Evolutionary conservation across 176 grass and related monocot genomes (phyloP).

Genomic region (Elaeis guineensis): DNA sequence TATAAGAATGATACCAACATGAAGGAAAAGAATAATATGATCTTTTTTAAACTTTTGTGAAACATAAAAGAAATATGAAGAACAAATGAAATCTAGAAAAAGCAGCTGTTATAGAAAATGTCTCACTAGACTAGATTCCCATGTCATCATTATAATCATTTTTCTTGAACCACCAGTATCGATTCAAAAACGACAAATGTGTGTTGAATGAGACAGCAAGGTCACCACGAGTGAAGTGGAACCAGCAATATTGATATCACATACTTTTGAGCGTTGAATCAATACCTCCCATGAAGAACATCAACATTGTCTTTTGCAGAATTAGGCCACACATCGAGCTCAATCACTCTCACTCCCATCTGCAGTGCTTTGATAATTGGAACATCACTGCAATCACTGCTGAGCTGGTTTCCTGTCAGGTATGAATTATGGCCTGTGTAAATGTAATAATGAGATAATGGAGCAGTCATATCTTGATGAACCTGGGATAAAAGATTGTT

Average conservation of each 20-base stretch:
- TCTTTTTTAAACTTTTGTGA: too few species aligned
- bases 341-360: conserved; percentile 80
- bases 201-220: too few species aligned
- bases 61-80: too few species aligned
- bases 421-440: conserved; percentile 96
- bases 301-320: conserved; percentile 54
- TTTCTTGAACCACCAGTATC: too few species aligned
- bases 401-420: conserved; percentile 84
- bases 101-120: too few species aligned
- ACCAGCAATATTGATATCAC: background rate
- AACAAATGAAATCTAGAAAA: too few species aligned
- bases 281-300: conserved; percentile 78
- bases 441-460: conserved; percentile 76
- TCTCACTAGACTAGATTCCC: too few species aligned
- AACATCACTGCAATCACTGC: conserved; percentile 78
- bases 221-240: too few species aligned
- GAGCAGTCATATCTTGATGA: conserved; percentile 83
- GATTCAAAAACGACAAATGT: too few species aligned
- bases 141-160: too few species aligned
- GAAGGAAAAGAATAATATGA: too few species aligned
- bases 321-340: conserved; percentile 95
- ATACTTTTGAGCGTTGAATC: background rate
- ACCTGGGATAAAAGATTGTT: conserved; percentile 31
- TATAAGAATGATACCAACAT: background rate
- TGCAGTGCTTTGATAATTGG: conserved; percentile 75